Percentiles rank a stretch among this genome's conserved stretches.
Evolutionary conservation across 192 early-diverging fungal species (phyloP).

Genomic region (Podila horticola): DNA sequence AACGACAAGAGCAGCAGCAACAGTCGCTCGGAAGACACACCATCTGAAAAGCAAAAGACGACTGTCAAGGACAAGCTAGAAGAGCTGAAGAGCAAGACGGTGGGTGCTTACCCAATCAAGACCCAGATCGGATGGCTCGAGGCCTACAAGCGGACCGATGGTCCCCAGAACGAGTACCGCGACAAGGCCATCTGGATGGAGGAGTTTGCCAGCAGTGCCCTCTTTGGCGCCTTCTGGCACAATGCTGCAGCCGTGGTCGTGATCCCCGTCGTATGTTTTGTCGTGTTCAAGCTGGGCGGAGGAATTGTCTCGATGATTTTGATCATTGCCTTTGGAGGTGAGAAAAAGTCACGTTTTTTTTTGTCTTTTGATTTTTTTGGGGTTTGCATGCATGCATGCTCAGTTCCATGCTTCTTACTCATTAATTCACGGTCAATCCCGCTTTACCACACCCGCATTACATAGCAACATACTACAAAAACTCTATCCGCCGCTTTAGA

Average conservation of each 20-base stretch:
- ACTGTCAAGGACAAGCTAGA: not conserved
- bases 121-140: slow-evolving; percentile 48
- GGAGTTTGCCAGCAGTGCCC: slow-evolving; percentile 48
- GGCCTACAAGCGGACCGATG: slow-evolving; percentile 39
- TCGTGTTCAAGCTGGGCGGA: slow-evolving; percentile 43
- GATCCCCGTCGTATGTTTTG: slow-evolving; percentile 31
- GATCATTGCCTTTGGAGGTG: slow-evolving; percentile 51
- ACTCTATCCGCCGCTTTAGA: slow-evolving; percentile 75
- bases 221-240: slow-evolving; percentile 51
- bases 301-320: slow-evolving; percentile 43
- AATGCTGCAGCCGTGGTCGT: slow-evolving; percentile 35
- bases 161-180: slow-evolving; percentile 40
- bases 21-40: no score
- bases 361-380: no score
- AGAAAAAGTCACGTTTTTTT: no score
- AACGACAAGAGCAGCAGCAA: not conserved
- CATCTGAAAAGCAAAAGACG: not conserved
- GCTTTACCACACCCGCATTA: slow-evolving; percentile 4
- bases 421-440: not conserved
- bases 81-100: slow-evolving; percentile 18
- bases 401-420: not conserved
- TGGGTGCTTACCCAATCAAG: slow-evolving; percentile 27
- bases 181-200: slow-evolving; percentile 53
- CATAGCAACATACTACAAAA: slow-evolving; percentile 78
- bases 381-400: not conserved